Percentiles rank a stretch among this genome's conserved stretches.
phyloP scores from a whole-genome alignment of 2,329 filamentous ascomycete genomes.

The Pseudofabraea citricarpa region DNA sequence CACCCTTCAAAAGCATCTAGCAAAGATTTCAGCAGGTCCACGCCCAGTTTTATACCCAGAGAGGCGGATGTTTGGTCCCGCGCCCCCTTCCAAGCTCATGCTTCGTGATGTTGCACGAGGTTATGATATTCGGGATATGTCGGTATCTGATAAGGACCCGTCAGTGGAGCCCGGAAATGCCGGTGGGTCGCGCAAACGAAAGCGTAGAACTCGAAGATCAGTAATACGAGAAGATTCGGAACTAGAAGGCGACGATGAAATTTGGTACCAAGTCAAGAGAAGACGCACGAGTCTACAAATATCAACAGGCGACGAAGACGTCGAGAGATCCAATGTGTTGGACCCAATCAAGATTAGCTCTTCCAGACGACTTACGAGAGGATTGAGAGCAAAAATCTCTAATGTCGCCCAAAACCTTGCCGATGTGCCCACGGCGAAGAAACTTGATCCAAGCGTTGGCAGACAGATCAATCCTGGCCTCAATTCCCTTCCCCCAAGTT shows the following conservation, averaged over 20 bases:
- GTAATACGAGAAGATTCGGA: not conserved
- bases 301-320: not conserved
- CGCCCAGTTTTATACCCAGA: constrained; percentile 22
- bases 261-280: not conserved
- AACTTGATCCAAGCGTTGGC: constrained; percentile 6
- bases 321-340: not conserved
- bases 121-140: too few relatives aligned
- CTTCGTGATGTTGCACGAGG: constrained; percentile 3
- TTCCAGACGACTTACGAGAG: not conserved
- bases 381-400: not conserved
- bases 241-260: not conserved
- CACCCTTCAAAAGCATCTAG: constrained; percentile 12
- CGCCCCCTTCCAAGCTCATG: constrained; percentile 12
- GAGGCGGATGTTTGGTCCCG: constrained; percentile 11
- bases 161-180: not conserved
- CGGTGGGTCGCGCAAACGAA: not conserved
- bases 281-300: not conserved
- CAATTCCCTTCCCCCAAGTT: constrained; percentile 16
- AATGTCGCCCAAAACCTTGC: not conserved
- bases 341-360: not conserved
- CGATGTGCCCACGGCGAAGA: constrained; percentile 11
- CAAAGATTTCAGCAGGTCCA: constrained; percentile 14
- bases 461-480: constrained; percentile 20
- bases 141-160: too few relatives aligned
- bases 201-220: not conserved